Evolutionary conservation across 306 rosid genomes (phyloP).

Genomic region (Ceratonia siliqua): DNA sequence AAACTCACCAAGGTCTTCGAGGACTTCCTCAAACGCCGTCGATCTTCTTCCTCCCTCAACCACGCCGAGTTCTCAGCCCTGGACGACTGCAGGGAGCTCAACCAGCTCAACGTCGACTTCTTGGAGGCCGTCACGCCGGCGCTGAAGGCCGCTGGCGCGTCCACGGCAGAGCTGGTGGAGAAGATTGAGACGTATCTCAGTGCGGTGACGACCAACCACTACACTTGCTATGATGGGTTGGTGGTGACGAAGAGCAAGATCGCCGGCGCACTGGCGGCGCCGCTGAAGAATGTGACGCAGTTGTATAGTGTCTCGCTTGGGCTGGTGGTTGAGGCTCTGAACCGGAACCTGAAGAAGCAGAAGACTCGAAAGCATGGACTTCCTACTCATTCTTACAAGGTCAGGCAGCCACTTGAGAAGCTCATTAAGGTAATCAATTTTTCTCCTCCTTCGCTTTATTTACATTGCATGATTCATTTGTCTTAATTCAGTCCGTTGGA

Average conservation of each 20-base stretch:
- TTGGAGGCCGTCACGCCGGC: conserved; percentile 34
- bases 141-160: neutral
- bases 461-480: no score
- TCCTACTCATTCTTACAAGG: conserved; percentile 26
- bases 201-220: conserved; percentile 77
- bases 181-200: conserved; percentile 54
- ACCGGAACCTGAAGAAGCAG: conserved; percentile 35
- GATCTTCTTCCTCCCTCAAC: conserved; percentile 26
- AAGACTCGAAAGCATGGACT: conserved; percentile 39
- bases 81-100: conserved; percentile 63
- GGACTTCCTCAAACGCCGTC: conserved; percentile 33
- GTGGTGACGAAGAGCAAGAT: conserved; percentile 46
- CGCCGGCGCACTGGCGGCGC: conserved; percentile 40
- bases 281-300: conserved; percentile 42
- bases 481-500: no score
- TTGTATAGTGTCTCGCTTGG: conserved; percentile 76
- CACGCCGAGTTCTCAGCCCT: conserved; percentile 45
- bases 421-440: conserved; percentile 59
- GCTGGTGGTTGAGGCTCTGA: conserved; percentile 53
- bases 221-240: conserved; percentile 74
- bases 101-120: conserved; percentile 57
- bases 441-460: no score
- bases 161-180: conserved; percentile 42
- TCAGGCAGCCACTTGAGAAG: conserved; percentile 54
- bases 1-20: conserved; percentile 41